Conservation (phyloP, 225 moss, liverwort and hornwort species). For the Pleurozium schreberi region DNA sequence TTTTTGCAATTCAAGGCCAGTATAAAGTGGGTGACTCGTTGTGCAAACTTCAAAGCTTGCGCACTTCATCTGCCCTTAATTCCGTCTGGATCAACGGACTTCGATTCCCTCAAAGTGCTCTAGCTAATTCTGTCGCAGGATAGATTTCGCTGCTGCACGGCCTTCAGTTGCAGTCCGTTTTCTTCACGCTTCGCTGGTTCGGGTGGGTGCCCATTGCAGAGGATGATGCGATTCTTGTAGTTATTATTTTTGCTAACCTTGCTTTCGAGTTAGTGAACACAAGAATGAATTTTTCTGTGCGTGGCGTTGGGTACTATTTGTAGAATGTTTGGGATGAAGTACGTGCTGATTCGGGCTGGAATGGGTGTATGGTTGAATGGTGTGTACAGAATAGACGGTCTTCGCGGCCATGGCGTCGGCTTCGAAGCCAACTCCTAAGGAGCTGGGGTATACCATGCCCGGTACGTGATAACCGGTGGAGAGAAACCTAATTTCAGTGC, state of each 20-base stretch:
- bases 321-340: background rate
- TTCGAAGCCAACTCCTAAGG: conserved; percentile 28
- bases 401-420: background rate
- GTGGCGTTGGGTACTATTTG: background rate
- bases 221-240: background rate
- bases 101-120: background rate
- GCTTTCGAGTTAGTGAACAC: background rate
- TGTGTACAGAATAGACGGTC: background rate
- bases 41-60: background rate
- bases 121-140: background rate
- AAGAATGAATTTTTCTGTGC: background rate
- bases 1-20: background rate
- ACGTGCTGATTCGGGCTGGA: background rate
- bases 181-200: background rate
- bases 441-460: conserved; percentile 48
- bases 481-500: background rate
- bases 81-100: background rate
- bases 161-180: background rate
- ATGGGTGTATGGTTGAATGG: background rate
- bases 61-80: background rate
- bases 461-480: background rate
- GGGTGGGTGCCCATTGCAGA: background rate
- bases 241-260: background rate
- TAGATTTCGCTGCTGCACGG: background rate
- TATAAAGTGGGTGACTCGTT: background rate